Conservation (phyloP, 805 yeast genomes). For the Wickerhamiella occidentalis region DNA sequence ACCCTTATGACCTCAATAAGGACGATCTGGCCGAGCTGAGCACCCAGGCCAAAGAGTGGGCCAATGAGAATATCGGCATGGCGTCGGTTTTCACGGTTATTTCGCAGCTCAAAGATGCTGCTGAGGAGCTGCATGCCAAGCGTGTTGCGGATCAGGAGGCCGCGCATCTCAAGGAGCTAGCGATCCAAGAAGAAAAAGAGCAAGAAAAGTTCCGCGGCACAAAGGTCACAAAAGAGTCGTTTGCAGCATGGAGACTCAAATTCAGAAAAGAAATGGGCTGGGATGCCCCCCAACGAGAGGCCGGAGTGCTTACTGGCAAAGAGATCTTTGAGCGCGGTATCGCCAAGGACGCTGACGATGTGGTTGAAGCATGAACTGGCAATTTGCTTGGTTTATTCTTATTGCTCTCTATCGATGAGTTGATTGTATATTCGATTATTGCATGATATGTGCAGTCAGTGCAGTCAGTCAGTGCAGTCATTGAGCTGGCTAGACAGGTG, state of each 20-base stretch:
- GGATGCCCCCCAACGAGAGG: slow-evolving; percentile 45
- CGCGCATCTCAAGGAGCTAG: slow-evolving; percentile 44
- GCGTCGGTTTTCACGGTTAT: slow-evolving; percentile 80
- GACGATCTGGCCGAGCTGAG: slow-evolving; percentile 25
- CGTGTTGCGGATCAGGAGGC: slow-evolving; percentile 45
- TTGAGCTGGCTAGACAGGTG: no score
- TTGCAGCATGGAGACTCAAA: slow-evolving; percentile 52
- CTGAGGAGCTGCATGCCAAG: slow-evolving; percentile 54
- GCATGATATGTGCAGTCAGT: no score
- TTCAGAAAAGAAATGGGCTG: slow-evolving; percentile 47
- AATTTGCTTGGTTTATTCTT: no score
- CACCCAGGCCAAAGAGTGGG: slow-evolving; percentile 28
- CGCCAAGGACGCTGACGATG: slow-evolving; percentile 55
- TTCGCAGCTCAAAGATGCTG: slow-evolving; percentile 66
- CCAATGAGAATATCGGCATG: slow-evolving; percentile 73
- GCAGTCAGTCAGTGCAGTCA: no score
- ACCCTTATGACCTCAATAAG: slow-evolving; percentile 36
- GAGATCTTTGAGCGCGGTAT: slow-evolving; percentile 86
- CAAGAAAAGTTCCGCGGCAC: slow-evolving; percentile 88
- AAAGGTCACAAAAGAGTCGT: slow-evolving; percentile 70
- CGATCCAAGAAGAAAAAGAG: slow-evolving; percentile 63
- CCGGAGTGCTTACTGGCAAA: slow-evolving; percentile 72
- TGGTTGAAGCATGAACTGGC: slow-evolving; percentile 29
- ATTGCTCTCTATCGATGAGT: no score
- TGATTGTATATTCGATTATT: no score